These are phyloP conservation scores for Metroxylon sagu DNA, from an alignment of 176 grass and related monocot species.

Conservation along the genomic window DNA sequence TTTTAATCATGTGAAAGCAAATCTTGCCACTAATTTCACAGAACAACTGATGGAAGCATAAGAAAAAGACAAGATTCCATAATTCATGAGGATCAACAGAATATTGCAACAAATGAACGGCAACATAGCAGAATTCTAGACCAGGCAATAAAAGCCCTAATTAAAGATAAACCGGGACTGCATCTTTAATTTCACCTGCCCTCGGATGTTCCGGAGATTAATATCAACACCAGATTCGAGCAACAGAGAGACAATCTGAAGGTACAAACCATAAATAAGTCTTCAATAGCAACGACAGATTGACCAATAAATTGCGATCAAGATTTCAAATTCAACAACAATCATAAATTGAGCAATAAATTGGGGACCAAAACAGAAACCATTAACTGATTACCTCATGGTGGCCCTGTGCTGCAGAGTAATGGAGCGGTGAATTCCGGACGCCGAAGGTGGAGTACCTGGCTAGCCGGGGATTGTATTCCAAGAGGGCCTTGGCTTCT, in stretches of 20 bases:
- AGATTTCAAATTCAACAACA: neutral
- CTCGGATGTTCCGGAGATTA: conserved; percentile 80
- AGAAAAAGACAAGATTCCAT: no score
- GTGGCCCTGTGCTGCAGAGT: conserved; percentile 79
- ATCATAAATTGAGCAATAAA: no score
- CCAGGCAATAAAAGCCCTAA: no score
- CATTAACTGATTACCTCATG: conserved; percentile 47
- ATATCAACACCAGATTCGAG: conserved; percentile 83
- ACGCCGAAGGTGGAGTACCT: conserved; percentile 92
- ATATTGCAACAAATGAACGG: neutral
- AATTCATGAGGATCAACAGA: neutral
- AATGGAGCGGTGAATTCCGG: conserved; percentile 90
- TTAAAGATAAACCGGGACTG: no score
- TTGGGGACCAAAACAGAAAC: no score
- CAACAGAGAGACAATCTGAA: conserved; percentile 82
- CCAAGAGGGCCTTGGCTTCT: conserved; percentile 85
- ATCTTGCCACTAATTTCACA: no score
- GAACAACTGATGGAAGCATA: no score
- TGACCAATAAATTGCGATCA: conserved; percentile 2
- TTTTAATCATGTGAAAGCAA: no score
- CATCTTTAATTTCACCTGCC: conserved; percentile 41
- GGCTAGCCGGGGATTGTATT: conserved; percentile 83
- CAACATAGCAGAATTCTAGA: no score
- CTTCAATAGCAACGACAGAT: conserved; percentile 8
- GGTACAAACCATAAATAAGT: conserved; percentile 10